These are phyloP conservation scores for Hymenoscyphus fraxineus DNA, from an alignment of 2,329 filamentous ascomycete species.

Conservation along the genomic window DNA sequence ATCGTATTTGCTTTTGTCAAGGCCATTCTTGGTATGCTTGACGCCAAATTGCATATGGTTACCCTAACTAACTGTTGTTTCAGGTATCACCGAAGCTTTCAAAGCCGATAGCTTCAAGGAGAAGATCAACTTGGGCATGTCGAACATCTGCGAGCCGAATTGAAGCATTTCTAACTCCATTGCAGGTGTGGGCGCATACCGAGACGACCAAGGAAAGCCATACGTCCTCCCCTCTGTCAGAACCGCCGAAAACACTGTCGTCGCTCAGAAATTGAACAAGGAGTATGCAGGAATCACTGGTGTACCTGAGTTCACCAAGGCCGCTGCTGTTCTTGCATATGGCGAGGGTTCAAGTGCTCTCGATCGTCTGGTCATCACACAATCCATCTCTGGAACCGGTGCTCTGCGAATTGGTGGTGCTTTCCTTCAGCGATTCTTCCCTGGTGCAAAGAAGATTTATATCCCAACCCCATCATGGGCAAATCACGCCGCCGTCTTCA, in stretches of 20 bases:
- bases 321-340: conserved; percentile 87
- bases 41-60: conserved; percentile 14
- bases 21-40: conserved; percentile 70
- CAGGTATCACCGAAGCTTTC: conserved; percentile 95
- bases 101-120: conserved; percentile 90
- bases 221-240: conserved; percentile 94
- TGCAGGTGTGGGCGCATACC: conserved; percentile 90
- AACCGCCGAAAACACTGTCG: conserved; percentile 81
- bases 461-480: conserved; percentile 96
- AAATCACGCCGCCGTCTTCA: conserved; percentile 96
- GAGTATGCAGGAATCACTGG: conserved; percentile 98
- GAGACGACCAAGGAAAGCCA: conserved; percentile 95
- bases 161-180: conserved; percentile 20
- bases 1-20: conserved; percentile 37
- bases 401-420: conserved; percentile 91
- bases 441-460: conserved; percentile 90
- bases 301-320: conserved; percentile 88
- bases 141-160: conserved; percentile 5
- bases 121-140: conserved; percentile 94
- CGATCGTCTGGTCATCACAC: conserved; percentile 81
- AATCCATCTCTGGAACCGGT: conserved; percentile 97
- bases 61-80: conserved; percentile 28
- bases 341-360: conserved; percentile 75
- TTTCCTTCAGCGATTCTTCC: conserved; percentile 90
- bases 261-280: conserved; percentile 79